A percentile compares a stretch with the other conserved stretches of the same genome.
Conservation (phyloP, 2,329 filamentous ascomycete genomes). For the Colletotrichum sp. region DNA sequence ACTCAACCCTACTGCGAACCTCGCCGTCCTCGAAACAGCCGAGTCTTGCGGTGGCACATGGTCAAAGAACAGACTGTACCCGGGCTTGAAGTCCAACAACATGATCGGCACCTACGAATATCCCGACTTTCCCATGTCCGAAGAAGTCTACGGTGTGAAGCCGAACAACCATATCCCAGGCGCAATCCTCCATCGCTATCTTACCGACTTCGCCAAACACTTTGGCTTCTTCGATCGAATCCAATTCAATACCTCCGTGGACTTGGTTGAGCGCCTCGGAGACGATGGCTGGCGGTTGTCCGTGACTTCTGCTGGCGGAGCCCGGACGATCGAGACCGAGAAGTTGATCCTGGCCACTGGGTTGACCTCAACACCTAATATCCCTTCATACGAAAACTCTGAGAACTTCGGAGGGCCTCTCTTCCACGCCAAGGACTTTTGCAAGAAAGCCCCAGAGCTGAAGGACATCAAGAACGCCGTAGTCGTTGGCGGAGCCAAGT, state of each 20-base stretch:
- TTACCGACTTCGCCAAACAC: constrained; percentile 41
- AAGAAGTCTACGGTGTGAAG: constrained; percentile 44
- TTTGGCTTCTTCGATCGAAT: constrained; percentile 55
- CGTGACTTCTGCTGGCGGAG: neutral
- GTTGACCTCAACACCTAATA: constrained; percentile 47
- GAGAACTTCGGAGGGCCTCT: constrained; percentile 41
- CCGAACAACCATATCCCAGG: constrained; percentile 39
- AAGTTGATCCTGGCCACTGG: constrained; percentile 58
- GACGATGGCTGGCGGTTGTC: neutral
- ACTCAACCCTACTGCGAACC: constrained; percentile 47
- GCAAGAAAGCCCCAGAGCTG: constrained; percentile 34
- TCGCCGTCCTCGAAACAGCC: constrained; percentile 56
- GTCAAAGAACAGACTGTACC: constrained; percentile 63
- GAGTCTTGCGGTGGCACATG: constrained; percentile 64
- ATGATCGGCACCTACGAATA: constrained; percentile 67
- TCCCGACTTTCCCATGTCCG: constrained; percentile 65
- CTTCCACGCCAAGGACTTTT: constrained; percentile 51
- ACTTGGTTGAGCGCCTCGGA: constrained; percentile 34
- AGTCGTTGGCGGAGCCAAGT: constrained; percentile 63
- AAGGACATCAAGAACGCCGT: constrained; percentile 38
- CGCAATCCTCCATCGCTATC: constrained; percentile 38
- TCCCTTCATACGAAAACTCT: constrained; percentile 41
- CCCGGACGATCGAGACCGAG: constrained; percentile 26
- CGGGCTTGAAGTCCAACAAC: constrained; percentile 68
- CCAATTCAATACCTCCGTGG: constrained; percentile 55